Evolutionary conservation across 2,329 filamentous ascomycete species (phyloP).

Genomic region (Thielaviopsis populi): DNA sequence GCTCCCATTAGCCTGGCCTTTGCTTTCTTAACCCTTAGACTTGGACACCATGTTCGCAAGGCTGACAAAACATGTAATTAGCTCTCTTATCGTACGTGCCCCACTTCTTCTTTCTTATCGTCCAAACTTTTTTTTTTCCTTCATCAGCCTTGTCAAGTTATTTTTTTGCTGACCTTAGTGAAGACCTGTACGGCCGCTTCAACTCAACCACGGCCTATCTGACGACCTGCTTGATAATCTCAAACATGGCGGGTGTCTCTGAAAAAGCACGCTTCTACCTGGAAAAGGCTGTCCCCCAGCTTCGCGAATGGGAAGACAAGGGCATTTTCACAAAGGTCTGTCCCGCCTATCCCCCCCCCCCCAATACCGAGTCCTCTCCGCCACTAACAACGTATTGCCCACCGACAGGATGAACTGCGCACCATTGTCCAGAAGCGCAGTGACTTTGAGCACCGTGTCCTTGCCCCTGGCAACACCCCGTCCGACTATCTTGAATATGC

Average conservation of each 20-base stretch:
- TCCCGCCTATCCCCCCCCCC: slow-evolving; percentile 13
- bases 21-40: neutral
- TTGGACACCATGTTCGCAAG: slow-evolving; percentile 7
- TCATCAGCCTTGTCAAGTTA: slow-evolving; percentile 18
- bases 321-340: slow-evolving; percentile 69
- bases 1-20: too few species aligned
- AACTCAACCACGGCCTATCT: neutral
- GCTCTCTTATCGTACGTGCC: neutral
- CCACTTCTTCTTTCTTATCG: slow-evolving; percentile 14
- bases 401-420: slow-evolving; percentile 63
- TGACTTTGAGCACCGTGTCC: slow-evolving; percentile 82
- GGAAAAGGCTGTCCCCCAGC: slow-evolving; percentile 79
- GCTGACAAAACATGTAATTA: slow-evolving; percentile 10
- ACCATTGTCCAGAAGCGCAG: slow-evolving; percentile 81
- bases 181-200: neutral
- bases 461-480: slow-evolving; percentile 62
- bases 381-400: slow-evolving; percentile 15
- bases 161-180: slow-evolving; percentile 4
- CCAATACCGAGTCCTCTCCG: neutral
- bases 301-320: slow-evolving; percentile 84
- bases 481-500: slow-evolving; percentile 75
- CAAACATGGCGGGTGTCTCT: slow-evolving; percentile 60
- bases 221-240: neutral
- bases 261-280: slow-evolving; percentile 94
- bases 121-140: slow-evolving; percentile 14